phyloP scores from a whole-genome alignment of 192 early-diverging fungal genomes.

The Linnemannia schmuckeri region DNA sequence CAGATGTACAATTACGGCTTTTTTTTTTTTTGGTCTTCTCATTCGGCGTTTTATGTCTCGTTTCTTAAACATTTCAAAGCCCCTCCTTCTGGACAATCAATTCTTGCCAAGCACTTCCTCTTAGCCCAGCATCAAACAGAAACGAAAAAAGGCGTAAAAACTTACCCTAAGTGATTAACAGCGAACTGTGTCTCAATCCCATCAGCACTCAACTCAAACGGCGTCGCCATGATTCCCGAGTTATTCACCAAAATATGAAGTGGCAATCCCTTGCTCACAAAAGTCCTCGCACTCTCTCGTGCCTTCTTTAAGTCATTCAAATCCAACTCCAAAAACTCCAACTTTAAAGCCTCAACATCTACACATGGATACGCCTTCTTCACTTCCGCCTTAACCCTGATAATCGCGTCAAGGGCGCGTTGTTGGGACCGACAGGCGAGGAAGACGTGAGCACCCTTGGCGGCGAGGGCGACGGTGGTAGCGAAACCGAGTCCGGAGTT shows the following conservation, averaged over 20 bases:
- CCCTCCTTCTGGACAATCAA: neutral
- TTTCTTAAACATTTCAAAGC: neutral
- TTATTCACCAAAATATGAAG: constrained; percentile 61
- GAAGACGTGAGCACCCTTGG: constrained; percentile 35
- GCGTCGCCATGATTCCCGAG: constrained; percentile 41
- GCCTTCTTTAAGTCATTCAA: constrained; percentile 25
- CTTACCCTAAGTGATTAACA: constrained; percentile 60
- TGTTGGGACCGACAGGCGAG: constrained; percentile 17
- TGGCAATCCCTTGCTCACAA: constrained; percentile 37
- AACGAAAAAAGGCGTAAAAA: no score
- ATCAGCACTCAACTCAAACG: constrained; percentile 36
- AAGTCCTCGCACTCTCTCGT: constrained; percentile 34
- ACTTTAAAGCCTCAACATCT: neutral
- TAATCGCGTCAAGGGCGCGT: constrained; percentile 1
- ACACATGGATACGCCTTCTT: constrained; percentile 7
- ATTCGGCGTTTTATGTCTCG: no score
- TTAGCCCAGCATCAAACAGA: no score
- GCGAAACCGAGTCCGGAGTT: constrained; percentile 56
- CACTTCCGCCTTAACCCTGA: constrained; percentile 21
- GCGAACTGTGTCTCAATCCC: constrained; percentile 61
- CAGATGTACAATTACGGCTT: neutral
- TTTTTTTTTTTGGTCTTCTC: neutral
- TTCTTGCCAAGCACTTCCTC: neutral
- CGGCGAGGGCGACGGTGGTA: constrained; percentile 31
- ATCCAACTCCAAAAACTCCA: constrained; percentile 51